Evolutionary conservation across 2,329 filamentous ascomycete species (phyloP).

Genomic region (Fusarium circinatum): DNA sequence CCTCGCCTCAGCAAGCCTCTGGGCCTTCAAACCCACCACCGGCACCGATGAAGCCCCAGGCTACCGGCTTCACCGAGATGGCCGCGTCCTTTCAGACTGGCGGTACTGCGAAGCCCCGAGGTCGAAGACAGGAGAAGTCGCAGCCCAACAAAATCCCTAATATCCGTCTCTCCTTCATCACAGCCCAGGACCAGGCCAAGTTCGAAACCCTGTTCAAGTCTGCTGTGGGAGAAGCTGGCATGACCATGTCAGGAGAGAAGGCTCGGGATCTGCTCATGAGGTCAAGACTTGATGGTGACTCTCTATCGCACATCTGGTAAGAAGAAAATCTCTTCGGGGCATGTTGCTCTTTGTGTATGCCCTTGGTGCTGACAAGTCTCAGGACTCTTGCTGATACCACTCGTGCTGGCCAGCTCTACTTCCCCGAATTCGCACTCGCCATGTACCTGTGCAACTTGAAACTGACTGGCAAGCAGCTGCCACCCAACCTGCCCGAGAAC

Average conservation of each 20-base stretch:
- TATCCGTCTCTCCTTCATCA: conserved; percentile 95
- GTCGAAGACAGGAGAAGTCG: conserved; percentile 59
- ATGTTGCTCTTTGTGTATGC: not conserved
- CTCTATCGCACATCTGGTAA: conserved; percentile 92
- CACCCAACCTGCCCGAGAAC: conserved; percentile 78
- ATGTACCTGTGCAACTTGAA: conserved; percentile 99
- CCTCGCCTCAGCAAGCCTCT: conserved; percentile 62
- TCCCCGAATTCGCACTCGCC: conserved; percentile 95
- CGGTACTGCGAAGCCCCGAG: conserved; percentile 56
- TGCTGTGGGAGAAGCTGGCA: conserved; percentile 83
- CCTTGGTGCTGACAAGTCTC: conserved; percentile 27
- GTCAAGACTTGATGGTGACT: conserved; percentile 87
- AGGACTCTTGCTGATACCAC: conserved; percentile 96
- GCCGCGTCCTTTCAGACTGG: conserved; percentile 71
- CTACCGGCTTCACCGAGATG: conserved; percentile 74
- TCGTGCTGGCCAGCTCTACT: conserved; percentile 93
- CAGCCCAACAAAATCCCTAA: conserved; percentile 84
- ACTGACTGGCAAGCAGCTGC: conserved; percentile 86
- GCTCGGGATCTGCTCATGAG: conserved; percentile 88
- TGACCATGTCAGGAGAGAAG: conserved; percentile 91
- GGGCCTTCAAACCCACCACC: conserved; percentile 61
- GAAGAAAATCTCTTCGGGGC: conserved; percentile 46
- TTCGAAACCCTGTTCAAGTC: conserved; percentile 99
- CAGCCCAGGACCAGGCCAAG: conserved; percentile 91
- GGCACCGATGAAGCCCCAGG: conserved; percentile 71